Evolutionary conservation across 164 flowering plant genomes (phyloP), one percentile per base, ranked within the genome.

Genomic region (Tetrastigma voinierianum): DNA sequence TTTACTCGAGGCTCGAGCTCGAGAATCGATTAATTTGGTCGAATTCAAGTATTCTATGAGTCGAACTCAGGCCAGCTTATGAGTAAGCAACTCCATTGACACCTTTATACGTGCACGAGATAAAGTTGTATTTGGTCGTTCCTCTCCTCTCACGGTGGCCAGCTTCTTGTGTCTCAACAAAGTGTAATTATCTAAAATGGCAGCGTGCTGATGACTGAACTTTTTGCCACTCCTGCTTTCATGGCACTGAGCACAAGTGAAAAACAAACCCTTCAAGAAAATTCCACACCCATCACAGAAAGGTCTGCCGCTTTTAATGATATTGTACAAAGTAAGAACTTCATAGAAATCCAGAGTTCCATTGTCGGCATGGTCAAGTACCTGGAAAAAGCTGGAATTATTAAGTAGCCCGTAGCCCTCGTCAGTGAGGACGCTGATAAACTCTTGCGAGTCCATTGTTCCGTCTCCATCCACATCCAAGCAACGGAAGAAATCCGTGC

Each of bases 201-300:
- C 0, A 51, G 2, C 1, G 14, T 65, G 68, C 13, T 56, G 9
- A 51, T 65, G 68, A 13, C 1, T 6, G 32, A 16, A 54, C 9
- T 16, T 46, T 9, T 9, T 1, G 5, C 3, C 4, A 9, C 58
- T 4, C 9, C 10, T 17, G n/a, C 53, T 14, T 9, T 20, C 55
- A 24, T 59, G 51, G 70, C 70, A 67, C 0, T n/a, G 1, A 2
- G 15, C 15, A 51, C 70, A 59, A 6, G 49, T 67, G 15, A 59
- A 51, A 19, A 51, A 67, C 19, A 51, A 15, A 3, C 64, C 24
- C 49, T 61, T 19, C 11, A 61, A 4, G 2, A 61, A 45, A 7
- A n/a, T 11, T 17, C 51, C 24, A 46, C 64, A 61, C 1, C 64
- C 64, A 17, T 7, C 51, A 18, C 51, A 61, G 17, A 12, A 45